Conservation (phyloP, 495 filamentous ascomycete species). For the Bathelium albidoporum region DNA sequence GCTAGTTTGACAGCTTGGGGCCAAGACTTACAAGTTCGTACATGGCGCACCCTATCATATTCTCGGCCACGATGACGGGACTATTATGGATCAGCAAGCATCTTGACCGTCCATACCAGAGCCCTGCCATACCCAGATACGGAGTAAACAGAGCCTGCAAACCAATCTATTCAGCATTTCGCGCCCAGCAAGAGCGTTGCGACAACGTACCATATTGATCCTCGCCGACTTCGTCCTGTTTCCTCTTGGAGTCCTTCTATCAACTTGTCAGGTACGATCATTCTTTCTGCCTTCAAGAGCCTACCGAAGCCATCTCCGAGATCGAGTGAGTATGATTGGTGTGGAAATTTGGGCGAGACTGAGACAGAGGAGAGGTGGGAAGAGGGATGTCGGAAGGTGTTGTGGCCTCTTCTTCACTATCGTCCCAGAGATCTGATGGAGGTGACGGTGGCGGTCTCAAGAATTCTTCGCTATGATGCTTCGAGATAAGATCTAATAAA, state of each 20-base stretch:
- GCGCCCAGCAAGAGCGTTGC: background rate
- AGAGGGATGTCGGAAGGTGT: constrained; percentile 19
- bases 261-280: constrained; percentile 3
- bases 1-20: background rate
- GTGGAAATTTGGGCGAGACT: background rate
- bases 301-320: constrained; percentile 24
- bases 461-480: constrained; percentile 30
- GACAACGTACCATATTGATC: constrained; percentile 43
- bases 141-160: constrained; percentile 62
- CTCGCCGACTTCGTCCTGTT: constrained; percentile 34
- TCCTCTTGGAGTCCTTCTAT: constrained; percentile 19
- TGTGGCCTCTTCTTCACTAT: constrained; percentile 16
- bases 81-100: constrained; percentile 39
- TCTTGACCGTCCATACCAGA: background rate
- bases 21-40: constrained; percentile 73
- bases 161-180: constrained; percentile 10
- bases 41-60: constrained; percentile 99
- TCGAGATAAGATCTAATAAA: constrained; percentile 57
- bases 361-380: constrained; percentile 17
- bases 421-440: background rate
- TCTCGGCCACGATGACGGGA: constrained; percentile 91
- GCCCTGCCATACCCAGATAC: constrained; percentile 57
- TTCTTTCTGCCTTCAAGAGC: constrained; percentile 8
- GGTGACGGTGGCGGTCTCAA: constrained; percentile 10
- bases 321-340: background rate